phyloP scores from a whole-genome alignment of 345 rosid genomes.

The Jatropha curcas region DNA sequence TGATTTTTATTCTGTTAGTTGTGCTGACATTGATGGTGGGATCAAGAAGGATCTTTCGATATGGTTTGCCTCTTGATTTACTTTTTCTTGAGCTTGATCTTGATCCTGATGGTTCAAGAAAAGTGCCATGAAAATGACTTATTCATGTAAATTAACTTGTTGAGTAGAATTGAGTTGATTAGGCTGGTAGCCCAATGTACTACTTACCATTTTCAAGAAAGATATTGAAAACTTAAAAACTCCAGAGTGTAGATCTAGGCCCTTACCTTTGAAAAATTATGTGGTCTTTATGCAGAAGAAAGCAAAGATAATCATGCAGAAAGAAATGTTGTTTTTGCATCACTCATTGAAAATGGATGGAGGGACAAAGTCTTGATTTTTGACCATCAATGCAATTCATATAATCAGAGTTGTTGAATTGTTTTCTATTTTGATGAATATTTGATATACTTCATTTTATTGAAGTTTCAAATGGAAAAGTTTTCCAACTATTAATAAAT shows the following conservation, averaged over 20 bases:
- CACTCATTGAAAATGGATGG: background rate
- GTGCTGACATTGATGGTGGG: background rate
- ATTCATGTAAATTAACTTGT: too few species aligned
- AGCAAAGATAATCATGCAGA: background rate
- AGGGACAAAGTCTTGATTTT: background rate
- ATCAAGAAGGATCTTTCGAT: background rate
- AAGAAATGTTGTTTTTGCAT: background rate
- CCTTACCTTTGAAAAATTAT: background rate
- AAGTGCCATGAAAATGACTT: background rate
- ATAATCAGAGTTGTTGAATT: background rate
- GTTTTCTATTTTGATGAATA: background rate
- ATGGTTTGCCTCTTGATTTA: background rate
- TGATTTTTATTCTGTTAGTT: background rate
- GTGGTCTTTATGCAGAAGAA: background rate
- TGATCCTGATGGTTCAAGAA: background rate
- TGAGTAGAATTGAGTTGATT: too few species aligned
- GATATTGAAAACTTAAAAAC: background rate
- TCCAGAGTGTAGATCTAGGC: background rate
- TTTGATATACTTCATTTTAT: too few species aligned
- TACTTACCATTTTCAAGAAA: background rate
- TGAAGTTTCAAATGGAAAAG: background rate
- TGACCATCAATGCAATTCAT: background rate
- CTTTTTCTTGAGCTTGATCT: background rate
- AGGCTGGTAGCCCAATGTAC: background rate
- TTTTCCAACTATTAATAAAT: background rate